A percentile compares a stretch with the other conserved stretches of the same genome.
phyloP scores from a whole-genome alignment of 1,284 basidiomycete species.

The Ceratobasidium sp. region DNA sequence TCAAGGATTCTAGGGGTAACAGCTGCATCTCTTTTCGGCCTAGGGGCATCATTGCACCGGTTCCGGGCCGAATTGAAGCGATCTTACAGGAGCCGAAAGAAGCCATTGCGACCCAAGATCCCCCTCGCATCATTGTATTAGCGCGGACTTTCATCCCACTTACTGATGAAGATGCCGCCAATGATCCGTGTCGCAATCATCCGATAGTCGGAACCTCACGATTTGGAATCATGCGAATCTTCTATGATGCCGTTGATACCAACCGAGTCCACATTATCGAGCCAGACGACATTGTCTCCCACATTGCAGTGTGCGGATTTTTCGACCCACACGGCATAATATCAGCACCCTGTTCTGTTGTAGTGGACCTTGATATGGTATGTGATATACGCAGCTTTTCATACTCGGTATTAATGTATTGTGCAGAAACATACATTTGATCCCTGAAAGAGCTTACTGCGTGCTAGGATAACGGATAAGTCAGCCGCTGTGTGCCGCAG shows the following conservation, averaged over 20 bases:
- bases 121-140: neutral
- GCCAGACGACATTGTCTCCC: neutral
- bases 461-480: no score
- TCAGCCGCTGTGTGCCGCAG: no score
- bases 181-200: neutral
- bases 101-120: neutral
- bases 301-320: neutral
- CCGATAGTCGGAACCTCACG: neutral
- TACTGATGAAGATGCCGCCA: neutral
- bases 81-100: slow-evolving; percentile 4
- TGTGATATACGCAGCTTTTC: neutral
- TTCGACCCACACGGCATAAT: neutral
- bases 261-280: neutral
- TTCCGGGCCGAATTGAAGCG: neutral
- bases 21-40: neutral
- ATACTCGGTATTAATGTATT: no score
- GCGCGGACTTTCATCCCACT: neutral
- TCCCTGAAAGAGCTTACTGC: no score
- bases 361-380: neutral
- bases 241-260: neutral
- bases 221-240: neutral
- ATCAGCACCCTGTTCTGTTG: neutral
- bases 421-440: neutral
- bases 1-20: neutral
- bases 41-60: neutral